phyloP scores from a whole-genome alignment of 306 rosid species.

The Acacia melanoxylon region DNA sequence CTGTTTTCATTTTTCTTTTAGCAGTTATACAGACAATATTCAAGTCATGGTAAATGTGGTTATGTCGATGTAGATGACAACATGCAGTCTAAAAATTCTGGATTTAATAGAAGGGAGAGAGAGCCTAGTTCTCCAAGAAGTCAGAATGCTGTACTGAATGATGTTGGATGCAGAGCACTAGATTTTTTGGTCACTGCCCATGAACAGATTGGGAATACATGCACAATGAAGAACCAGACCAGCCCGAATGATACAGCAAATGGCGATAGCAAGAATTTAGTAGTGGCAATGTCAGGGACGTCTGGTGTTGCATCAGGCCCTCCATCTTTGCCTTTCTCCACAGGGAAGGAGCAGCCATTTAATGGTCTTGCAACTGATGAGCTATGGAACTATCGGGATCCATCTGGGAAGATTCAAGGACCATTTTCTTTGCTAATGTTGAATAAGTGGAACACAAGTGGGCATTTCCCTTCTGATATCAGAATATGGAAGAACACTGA shows the following conservation, averaged over 20 bases:
- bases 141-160: conserved; percentile 37
- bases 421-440: conserved; percentile 74
- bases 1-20: conserved; percentile 31
- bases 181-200: conserved; percentile 28
- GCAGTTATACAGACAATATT: conserved; percentile 20
- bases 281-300: conserved; percentile 37
- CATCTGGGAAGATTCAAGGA: conserved; percentile 84
- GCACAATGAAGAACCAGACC: conserved; percentile 29
- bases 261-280: conserved; percentile 41
- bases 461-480: conserved; percentile 72
- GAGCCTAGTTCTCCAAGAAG: conserved; percentile 44
- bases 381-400: conserved; percentile 87
- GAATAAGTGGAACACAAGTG: conserved; percentile 67
- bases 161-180: conserved; percentile 36
- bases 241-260: conserved; percentile 38
- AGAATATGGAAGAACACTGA: conserved; percentile 81
- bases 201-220: conserved; percentile 40
- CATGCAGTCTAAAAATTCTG: conserved; percentile 41
- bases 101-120: conserved; percentile 45
- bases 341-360: conserved; percentile 47
- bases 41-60: conserved; percentile 39
- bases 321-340: conserved; percentile 37
- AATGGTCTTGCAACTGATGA: conserved; percentile 51
- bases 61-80: conserved; percentile 61
- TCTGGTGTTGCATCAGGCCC: conserved; percentile 51